Conservation (phyloP, 176 grass and related monocot genomes). For the Avena insularis region DNA sequence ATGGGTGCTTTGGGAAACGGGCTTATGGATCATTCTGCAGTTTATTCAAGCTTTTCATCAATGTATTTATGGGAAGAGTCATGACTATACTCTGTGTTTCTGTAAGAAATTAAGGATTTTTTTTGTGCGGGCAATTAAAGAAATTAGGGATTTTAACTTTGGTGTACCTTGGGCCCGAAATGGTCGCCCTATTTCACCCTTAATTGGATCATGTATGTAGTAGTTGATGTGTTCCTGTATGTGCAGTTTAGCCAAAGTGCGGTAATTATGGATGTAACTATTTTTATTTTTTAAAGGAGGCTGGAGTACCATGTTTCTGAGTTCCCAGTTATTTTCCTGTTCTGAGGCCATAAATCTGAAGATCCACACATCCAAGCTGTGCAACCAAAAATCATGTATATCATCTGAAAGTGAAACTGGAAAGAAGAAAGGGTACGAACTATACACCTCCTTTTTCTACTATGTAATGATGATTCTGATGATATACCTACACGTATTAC, state of each 20-base stretch:
- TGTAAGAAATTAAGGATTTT: neutral
- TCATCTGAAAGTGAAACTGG: neutral
- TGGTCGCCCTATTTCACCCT: neutral
- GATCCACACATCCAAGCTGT: neutral
- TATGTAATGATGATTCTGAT: neutral
- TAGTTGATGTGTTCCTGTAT: neutral
- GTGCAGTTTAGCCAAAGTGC: neutral
- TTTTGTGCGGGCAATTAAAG: neutral
- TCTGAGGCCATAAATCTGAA: neutral
- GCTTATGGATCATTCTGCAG: neutral
- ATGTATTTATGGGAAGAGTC: neutral
- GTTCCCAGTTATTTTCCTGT: neutral
- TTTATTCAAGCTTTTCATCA: neutral
- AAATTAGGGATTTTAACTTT: neutral
- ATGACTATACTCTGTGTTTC: neutral
- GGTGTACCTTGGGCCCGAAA: neutral
- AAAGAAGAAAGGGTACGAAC: neutral
- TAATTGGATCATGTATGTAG: neutral
- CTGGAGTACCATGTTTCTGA: neutral
- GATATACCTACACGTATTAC: neutral
- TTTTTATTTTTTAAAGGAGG: neutral
- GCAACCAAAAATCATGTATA: neutral
- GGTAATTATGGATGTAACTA: neutral
- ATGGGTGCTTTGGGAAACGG: neutral
- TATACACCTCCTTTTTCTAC: slow-evolving; percentile 16